Conservation (phyloP, 345 rosid species). For the Streptanthus diversifolius region DNA sequence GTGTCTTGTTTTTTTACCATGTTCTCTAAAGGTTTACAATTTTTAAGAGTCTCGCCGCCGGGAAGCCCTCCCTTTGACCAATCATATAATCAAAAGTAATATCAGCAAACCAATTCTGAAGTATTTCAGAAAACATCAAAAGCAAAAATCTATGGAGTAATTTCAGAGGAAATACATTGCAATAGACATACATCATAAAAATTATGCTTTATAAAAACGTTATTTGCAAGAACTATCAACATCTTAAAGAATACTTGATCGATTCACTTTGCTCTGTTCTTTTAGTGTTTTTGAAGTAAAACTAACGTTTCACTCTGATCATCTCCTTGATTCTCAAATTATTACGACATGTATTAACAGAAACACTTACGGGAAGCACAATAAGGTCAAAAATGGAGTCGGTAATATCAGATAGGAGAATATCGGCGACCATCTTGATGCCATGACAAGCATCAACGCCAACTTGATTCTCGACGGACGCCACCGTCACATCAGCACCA, state of each 20-base stretch:
- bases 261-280: not conserved
- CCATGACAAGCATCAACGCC: constrained; percentile 70
- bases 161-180: not conserved
- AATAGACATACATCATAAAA: not conserved
- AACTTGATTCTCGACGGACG: constrained; percentile 66
- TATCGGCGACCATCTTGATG: constrained; percentile 77
- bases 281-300: not conserved
- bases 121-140: not conserved
- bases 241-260: not conserved
- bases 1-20: constrained; percentile 79
- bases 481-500: constrained; percentile 83
- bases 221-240: not conserved
- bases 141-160: not conserved
- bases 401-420: constrained; percentile 55
- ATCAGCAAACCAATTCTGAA: not conserved
- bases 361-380: constrained; percentile 57
- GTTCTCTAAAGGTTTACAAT: constrained; percentile 58
- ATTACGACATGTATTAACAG: not conserved
- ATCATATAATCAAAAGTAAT: not conserved
- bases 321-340: not conserved
- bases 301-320: not conserved
- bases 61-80: constrained; percentile 82
- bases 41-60: constrained; percentile 71
- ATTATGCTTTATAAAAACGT: not conserved
- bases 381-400: constrained; percentile 66